Evolutionary conservation across 192 early-diverging fungal species (phyloP), one percentile per base, ranked within the genome.

Genomic region (Pilaira anomala): DNA sequence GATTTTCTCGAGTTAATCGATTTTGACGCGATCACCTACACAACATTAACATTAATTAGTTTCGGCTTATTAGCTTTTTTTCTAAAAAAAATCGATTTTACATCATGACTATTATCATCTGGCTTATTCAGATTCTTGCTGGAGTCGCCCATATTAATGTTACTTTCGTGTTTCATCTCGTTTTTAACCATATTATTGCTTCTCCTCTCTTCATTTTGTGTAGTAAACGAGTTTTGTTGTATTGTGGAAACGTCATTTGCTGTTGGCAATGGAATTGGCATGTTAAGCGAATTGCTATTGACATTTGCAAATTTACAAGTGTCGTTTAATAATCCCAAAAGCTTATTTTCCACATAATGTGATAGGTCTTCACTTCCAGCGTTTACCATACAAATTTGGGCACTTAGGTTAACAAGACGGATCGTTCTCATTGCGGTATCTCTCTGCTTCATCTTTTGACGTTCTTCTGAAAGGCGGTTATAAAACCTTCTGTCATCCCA

Each of bases 401-500:
- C 74, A 9, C 80, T 75, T 1, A 82, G 40, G 13, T 69, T 68
- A 36, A 77, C 82, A 14, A 76, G 62, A n/a, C 67, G 62, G 39
- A 62, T 61, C 9, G 80, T 80, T n/a, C 83, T 69, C 12, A 29
- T 62, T 25, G 72, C 76, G 2, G 83, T 77, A 30, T 84, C 80
- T 22, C 78, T 52, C 13, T 75, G 66, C n/a, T 70, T 66, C 16
- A 82, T 78, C 49, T 82, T 79, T 41, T 80, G 78, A n/a, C 83
- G 76, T 40, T 84, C 83, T 53, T 84, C 83, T 8, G 80, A 78
- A 7, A 84, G 64, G 14, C 83, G 63, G 51, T 84, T 84, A 30
- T 84, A 84, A 59, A 84, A 84, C 18, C 83, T 60, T 29, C 83
- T 67, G 41, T 84, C 83, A 49, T 84, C 76, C 83, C 83, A 84